Percentiles rank a stretch among this genome's conserved stretches.
phyloP scores from a whole-genome alignment of 345 rosid species.

The Citropsis articulata region DNA sequence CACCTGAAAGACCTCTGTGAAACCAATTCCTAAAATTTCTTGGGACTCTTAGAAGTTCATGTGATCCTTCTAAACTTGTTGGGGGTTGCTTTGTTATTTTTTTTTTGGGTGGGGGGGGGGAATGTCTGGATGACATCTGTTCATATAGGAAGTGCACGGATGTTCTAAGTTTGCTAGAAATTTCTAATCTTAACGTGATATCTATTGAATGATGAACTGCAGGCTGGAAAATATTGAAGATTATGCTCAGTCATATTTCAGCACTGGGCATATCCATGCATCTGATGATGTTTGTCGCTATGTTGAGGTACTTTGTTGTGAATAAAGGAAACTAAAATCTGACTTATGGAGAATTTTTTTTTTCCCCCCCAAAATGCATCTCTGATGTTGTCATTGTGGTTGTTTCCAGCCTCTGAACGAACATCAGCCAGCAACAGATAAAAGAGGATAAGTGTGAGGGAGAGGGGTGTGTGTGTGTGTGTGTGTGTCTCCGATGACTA shows the following conservation, averaged over 20 bases:
- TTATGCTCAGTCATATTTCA: slow-evolving; percentile 73
- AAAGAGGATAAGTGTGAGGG: not conserved
- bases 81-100: too few species aligned
- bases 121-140: not conserved
- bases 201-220: slow-evolving; percentile 22
- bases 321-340: not conserved
- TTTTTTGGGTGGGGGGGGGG: too few species aligned
- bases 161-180: not conserved
- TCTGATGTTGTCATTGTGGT: slow-evolving; percentile 4
- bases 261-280: slow-evolving; percentile 62
- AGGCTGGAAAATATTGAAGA: slow-evolving; percentile 81
- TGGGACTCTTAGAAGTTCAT: not conserved
- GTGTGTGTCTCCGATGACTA: rapidly evolving
- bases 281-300: slow-evolving; percentile 37
- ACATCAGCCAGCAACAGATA: slow-evolving; percentile 15
- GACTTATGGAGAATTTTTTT: not conserved
- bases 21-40: not conserved
- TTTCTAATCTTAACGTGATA: not conserved
- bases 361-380: not conserved
- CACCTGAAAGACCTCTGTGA: not conserved
- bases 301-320: slow-evolving; percentile 23
- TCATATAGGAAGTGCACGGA: not conserved
- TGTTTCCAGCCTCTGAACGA: slow-evolving; percentile 25
- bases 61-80: not conserved
- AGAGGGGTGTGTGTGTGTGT: too few species aligned